These are phyloP conservation scores for Candida mesenterica DNA, from an alignment of 1,139 yeast genomes.

Conservation along the genomic window DNA sequence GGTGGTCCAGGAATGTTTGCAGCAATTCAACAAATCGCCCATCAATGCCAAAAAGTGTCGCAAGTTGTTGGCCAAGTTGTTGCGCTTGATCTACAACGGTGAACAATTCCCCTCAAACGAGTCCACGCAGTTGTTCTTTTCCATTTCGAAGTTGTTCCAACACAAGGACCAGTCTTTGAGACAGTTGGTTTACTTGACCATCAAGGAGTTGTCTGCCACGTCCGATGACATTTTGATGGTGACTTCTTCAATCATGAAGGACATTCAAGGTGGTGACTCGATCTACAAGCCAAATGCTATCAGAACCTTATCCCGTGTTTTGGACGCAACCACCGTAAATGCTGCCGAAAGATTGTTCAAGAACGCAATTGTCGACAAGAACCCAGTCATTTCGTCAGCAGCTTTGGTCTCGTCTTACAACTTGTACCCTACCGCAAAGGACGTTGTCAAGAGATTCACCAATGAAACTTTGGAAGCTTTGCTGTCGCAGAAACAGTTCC, in stretches of 20 bases:
- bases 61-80: slow-evolving; percentile 66
- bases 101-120: slow-evolving; percentile 86
- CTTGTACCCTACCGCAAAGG: slow-evolving; percentile 83
- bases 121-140: slow-evolving; percentile 89
- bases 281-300: slow-evolving; percentile 93
- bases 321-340: slow-evolving; percentile 90
- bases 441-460: slow-evolving; percentile 88
- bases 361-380: slow-evolving; percentile 87
- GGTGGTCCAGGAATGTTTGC: slow-evolving; percentile 91
- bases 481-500: slow-evolving; percentile 65
- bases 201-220: slow-evolving; percentile 80
- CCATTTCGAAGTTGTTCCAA: slow-evolving; percentile 91
- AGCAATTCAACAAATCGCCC: slow-evolving; percentile 90
- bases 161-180: slow-evolving; percentile 88
- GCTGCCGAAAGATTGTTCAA: slow-evolving; percentile 92
- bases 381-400: slow-evolving; percentile 87
- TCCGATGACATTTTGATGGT: slow-evolving; percentile 97
- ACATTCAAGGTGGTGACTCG: slow-evolving; percentile 84
- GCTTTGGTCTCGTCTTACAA: slow-evolving; percentile 91
- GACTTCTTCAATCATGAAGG: slow-evolving; percentile 96
- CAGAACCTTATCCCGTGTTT: slow-evolving; percentile 83
- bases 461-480: slow-evolving; percentile 92
- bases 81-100: slow-evolving; percentile 75
- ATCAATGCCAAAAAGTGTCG: slow-evolving; percentile 88
- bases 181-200: slow-evolving; percentile 90